Evolutionary conservation across 2,329 filamentous ascomycete species (phyloP), one percentile per base, ranked within the genome.

Genomic region (Chaetomium globosum): DNA sequence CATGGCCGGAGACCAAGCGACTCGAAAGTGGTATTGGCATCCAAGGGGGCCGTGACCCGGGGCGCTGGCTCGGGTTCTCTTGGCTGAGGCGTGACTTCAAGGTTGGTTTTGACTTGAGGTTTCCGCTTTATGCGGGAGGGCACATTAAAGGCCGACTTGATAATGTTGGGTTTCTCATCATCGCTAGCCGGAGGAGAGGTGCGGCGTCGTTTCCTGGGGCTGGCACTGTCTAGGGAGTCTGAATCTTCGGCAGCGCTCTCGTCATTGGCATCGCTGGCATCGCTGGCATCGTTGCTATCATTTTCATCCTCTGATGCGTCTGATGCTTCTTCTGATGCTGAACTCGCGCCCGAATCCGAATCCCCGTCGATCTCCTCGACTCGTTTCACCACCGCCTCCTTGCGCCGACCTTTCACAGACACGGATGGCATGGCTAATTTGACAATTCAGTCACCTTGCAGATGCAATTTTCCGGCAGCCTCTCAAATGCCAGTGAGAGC

Each of bases 1-100:
- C 95, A 99, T 75, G 91, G 92, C 46, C 87, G 85, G 53, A 97
- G 88, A 59, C 86, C 81, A 59, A 97, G 79, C 12, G 87, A 85
- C 21, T 87, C 85, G 74, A 97, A 97, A 9, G 85, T 90, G 21
- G 84, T 80, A 74, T 87, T 82, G 56, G 80, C 78, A 71, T 87
- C 83, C 28, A 80, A 81, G 13, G 85, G 83, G 3, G 83, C 85
- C 57, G 80, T 76, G 63, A 84, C 79, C 46, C 71, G 65, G 43
- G 67, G 61, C 28, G 49, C 59, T 4, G 67, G 64, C 43, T 69
- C 64, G 21, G 64, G 60, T 3, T 62, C 48, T 28, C 52, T 43
- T 10, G 64, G 26, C 23, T 52, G 23, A 49, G 51, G 55, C 36
- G 51, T 53, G 10, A 63, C 43, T 26, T 59, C 51, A 55, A 53